phyloP scores from a whole-genome alignment of 139 green algal genomes.

The Chlorella sorokiniana region DNA sequence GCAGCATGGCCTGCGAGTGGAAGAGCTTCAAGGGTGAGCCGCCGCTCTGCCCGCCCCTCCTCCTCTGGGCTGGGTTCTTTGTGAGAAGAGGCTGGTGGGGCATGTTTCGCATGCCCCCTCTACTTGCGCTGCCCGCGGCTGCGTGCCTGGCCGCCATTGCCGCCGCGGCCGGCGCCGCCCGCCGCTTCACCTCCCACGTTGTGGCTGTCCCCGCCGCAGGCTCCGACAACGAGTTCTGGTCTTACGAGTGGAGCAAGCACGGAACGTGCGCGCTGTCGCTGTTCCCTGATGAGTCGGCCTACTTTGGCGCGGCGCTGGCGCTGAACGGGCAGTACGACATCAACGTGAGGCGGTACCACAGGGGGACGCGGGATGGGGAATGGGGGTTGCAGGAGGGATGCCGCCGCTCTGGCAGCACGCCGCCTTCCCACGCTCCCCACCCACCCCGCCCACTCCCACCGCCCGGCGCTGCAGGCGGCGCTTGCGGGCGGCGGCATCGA shows the following conservation, averaged over 20 bases:
- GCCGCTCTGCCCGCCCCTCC: too few species aligned
- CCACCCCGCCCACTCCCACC: background rate
- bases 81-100: too few species aligned
- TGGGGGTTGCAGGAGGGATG: background rate
- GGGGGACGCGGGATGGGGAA: background rate
- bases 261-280: constrained; percentile 61
- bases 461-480: constrained; percentile 2
- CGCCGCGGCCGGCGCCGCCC: background rate
- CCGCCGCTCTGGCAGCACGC: background rate
- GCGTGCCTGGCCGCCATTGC: background rate
- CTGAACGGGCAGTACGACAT: constrained; percentile 58
- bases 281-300: constrained; percentile 52
- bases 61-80: too few species aligned
- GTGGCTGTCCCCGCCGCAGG: background rate
- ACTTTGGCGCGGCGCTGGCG: constrained; percentile 57
- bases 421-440: background rate
- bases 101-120: too few species aligned
- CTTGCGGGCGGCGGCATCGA: background rate
- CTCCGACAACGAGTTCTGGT: constrained; percentile 54
- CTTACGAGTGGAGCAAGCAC: constrained; percentile 69
- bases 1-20: constrained; percentile 35
- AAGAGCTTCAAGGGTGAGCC: constrained; percentile 12
- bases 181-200: background rate
- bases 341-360: constrained; percentile 33
- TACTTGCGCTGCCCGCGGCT: background rate